These are phyloP conservation scores for Patellifolia procumbens DNA, from an alignment of 179 eudicot species.

Conservation along the genomic window DNA sequence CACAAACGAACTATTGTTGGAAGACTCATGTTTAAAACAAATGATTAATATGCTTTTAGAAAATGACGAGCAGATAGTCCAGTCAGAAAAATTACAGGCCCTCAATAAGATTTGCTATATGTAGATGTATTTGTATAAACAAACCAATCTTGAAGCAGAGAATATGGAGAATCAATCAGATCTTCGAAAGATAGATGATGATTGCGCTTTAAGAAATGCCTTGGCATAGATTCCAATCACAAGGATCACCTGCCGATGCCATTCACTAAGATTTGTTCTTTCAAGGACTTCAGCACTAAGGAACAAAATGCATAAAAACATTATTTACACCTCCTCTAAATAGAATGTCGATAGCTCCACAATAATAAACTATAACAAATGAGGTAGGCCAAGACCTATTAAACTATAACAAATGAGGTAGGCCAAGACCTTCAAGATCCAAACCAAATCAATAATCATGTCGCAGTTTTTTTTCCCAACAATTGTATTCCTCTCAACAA, in stretches of 20 bases:
- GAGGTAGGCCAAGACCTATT: too few relatives aligned
- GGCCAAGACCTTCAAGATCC: too few relatives aligned
- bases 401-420: too few relatives aligned
- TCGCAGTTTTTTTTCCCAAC: too few relatives aligned
- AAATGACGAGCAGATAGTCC: neutral
- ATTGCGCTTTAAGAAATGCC: neutral
- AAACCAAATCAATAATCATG: too few relatives aligned
- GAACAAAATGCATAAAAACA: too few relatives aligned
- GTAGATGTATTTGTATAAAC: neutral
- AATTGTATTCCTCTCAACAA: too few relatives aligned
- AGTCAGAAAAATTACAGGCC: neutral
- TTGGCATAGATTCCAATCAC: neutral
- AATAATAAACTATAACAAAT: too few relatives aligned
- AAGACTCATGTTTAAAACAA: neutral
- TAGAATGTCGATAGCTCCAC: too few relatives aligned
- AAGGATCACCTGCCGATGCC: neutral
- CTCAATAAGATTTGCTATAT: neutral
- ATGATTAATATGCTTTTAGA: neutral
- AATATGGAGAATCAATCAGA: neutral
- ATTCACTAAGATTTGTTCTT: too few relatives aligned
- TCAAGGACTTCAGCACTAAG: too few relatives aligned
- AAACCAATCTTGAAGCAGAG: neutral
- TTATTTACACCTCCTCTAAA: too few relatives aligned
- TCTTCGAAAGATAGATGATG: neutral
- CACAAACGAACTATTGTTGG: neutral